phyloP scores from a whole-genome alignment of 2,329 filamentous ascomycete genomes.

The Colletotrichum eleusines region DNA sequence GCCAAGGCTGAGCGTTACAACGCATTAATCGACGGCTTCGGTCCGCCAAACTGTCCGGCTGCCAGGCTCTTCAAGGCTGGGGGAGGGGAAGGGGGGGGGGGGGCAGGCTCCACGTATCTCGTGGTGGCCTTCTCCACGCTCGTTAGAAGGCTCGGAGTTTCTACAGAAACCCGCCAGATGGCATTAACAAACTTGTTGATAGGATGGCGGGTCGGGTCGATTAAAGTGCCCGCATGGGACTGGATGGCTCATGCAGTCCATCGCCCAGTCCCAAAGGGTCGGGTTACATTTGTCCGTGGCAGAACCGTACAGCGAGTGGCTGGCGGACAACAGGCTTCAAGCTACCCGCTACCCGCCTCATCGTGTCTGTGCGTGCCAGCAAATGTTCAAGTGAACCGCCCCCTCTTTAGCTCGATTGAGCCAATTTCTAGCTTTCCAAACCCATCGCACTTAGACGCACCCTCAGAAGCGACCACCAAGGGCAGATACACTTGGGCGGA shows the following conservation, averaged over 20 bases:
- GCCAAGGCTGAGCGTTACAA: not conserved
- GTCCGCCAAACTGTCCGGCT: not conserved
- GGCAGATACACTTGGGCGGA: not conserved
- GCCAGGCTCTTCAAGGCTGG: not conserved
- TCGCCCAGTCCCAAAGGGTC: not conserved
- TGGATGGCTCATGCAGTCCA: not conserved
- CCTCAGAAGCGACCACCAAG: not conserved
- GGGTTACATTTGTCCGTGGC: not conserved
- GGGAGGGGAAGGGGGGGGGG: no score
- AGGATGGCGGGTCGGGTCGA: not conserved
- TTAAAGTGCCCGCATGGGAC: not conserved
- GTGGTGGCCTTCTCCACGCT: not conserved
- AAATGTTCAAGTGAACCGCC: not conserved
- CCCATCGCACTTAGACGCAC: not conserved
- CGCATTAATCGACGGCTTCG: not conserved
- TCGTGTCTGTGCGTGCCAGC: not conserved
- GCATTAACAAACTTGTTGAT: not conserved
- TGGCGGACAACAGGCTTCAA: not conserved
- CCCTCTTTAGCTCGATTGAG: not conserved
- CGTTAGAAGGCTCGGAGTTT: not conserved
- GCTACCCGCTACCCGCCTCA: not conserved
- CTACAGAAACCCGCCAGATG: not conserved
- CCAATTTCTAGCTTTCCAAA: not conserved
- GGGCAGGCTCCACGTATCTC: not conserved
- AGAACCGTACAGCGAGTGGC: not conserved